phyloP scores from a whole-genome alignment of 2,329 filamentous ascomycete genomes.

The Catunica adiposa region DNA sequence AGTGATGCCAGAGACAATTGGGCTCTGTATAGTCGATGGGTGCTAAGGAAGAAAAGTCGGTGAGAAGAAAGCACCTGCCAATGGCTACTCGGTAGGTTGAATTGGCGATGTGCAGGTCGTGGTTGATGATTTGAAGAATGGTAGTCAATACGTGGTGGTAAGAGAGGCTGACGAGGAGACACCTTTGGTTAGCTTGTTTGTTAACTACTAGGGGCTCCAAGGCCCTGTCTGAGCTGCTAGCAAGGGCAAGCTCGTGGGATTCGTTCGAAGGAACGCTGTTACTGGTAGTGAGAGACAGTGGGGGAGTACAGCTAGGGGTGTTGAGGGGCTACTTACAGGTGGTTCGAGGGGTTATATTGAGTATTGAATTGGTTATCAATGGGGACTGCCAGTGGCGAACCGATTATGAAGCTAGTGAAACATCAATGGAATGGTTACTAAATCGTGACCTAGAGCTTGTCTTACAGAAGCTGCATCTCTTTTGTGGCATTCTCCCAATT shows the following conservation, averaged over 20 bases:
- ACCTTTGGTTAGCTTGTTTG: not conserved
- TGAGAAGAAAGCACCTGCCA: not conserved
- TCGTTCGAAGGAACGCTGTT: no score
- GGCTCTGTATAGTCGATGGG: not conserved
- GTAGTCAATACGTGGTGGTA: slow-evolving; percentile 1
- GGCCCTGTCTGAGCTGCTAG: not conserved
- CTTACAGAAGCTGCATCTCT: not conserved
- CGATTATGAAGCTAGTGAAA: not conserved
- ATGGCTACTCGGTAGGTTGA: not conserved
- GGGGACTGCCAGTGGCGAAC: not conserved
- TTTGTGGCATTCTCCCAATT: not conserved
- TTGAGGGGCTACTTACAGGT: not conserved
- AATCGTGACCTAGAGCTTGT: not conserved
- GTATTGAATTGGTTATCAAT: not conserved
- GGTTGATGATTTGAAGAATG: not conserved
- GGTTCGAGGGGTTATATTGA: not conserved
- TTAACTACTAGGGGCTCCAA: not conserved
- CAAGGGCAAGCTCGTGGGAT: no score
- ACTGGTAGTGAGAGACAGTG: no score
- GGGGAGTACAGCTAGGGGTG: no score
- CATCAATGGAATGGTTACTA: not conserved
- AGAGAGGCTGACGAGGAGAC: slow-evolving; percentile 4
- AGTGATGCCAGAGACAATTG: not conserved
- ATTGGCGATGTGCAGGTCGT: not conserved
- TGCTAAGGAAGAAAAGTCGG: not conserved